phyloP scores from a whole-genome alignment of 257 asterid genomes.

The Solanum sparsipilum region DNA sequence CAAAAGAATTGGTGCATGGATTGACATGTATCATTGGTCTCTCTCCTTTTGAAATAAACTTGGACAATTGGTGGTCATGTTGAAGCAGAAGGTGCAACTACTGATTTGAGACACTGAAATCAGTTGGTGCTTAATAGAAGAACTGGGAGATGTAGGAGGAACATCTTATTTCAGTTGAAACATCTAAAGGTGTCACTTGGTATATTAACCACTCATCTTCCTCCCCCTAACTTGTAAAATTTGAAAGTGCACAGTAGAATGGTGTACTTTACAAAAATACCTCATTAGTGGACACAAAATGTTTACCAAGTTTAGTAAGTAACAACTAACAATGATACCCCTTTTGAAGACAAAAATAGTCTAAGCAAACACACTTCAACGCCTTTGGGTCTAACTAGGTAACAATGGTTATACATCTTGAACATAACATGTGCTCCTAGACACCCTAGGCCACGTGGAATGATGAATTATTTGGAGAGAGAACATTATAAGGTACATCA shows the following conservation, averaged over 20 bases:
- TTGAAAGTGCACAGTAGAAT: not conserved
- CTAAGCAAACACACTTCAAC: not conserved
- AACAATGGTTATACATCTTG: not conserved
- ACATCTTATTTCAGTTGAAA: not conserved
- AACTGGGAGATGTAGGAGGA: not conserved
- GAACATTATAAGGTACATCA: not conserved
- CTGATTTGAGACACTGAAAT: not conserved
- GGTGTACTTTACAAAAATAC: not conserved
- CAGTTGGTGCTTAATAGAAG: not conserved
- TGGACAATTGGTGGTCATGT: not conserved
- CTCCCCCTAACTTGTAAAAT: not conserved
- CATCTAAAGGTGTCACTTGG: not conserved
- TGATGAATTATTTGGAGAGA: not conserved
- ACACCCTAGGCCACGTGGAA: not conserved
- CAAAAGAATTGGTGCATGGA: not conserved
- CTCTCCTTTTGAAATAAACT: not conserved
- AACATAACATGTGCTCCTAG: not conserved
- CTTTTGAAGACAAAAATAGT: not conserved
- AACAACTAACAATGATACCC: not conserved
- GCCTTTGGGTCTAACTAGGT: not conserved
- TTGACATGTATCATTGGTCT: not conserved
- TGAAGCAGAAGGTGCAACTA: not conserved
- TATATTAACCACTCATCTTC: not conserved
- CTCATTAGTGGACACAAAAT: not conserved
- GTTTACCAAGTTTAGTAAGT: not conserved